Percentiles rank a stretch among this genome's conserved stretches.
phyloP scores from a whole-genome alignment of 2,329 filamentous ascomycete species.

The Trichoderma aggressivum region DNA sequence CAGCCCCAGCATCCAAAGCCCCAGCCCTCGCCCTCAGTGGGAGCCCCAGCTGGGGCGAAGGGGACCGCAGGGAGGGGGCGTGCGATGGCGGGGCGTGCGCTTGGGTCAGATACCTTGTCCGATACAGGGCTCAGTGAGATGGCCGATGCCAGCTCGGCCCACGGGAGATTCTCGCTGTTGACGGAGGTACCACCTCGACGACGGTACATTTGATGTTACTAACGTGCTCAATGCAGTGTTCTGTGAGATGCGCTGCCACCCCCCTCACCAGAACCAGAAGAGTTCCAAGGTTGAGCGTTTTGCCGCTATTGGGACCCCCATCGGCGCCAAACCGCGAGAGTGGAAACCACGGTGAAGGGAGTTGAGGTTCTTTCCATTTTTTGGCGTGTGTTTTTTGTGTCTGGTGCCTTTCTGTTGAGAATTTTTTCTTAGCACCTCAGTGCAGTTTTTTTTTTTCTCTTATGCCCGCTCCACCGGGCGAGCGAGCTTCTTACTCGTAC shows the following conservation, averaged over 20 bases:
- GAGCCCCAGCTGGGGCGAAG: slow-evolving; percentile 18
- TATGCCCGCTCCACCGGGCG: not conserved
- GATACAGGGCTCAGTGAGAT: not conserved
- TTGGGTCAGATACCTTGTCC: not conserved
- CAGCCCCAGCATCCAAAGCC: slow-evolving; percentile 13
- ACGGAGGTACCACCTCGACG: not conserved
- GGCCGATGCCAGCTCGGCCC: slow-evolving; percentile 9
- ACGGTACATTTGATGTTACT: slow-evolving; percentile 1
- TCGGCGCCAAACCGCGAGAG: slow-evolving; percentile 11
- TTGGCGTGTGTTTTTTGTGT: not conserved
- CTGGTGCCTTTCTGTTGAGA: not conserved
- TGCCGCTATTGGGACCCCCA: not conserved
- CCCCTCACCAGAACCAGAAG: not conserved
- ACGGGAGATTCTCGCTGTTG: slow-evolving; percentile 14
- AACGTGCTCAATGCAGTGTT: not conserved
- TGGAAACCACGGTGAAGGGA: slow-evolving; percentile 11
- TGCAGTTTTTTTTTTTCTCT: not conserved
- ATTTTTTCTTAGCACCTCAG: not conserved
- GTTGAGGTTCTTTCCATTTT: slow-evolving; percentile 7
- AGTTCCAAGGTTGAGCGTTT: not conserved
- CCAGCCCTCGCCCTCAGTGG: slow-evolving; percentile 12
- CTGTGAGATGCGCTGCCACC: slow-evolving; percentile 9
- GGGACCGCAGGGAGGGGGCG: not conserved
- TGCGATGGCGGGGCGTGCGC: not conserved
- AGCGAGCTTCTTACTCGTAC: not conserved